Evolutionary conservation across 2,329 filamentous ascomycete species (phyloP).

Genomic region (Paraconiothyrium sp.): DNA sequence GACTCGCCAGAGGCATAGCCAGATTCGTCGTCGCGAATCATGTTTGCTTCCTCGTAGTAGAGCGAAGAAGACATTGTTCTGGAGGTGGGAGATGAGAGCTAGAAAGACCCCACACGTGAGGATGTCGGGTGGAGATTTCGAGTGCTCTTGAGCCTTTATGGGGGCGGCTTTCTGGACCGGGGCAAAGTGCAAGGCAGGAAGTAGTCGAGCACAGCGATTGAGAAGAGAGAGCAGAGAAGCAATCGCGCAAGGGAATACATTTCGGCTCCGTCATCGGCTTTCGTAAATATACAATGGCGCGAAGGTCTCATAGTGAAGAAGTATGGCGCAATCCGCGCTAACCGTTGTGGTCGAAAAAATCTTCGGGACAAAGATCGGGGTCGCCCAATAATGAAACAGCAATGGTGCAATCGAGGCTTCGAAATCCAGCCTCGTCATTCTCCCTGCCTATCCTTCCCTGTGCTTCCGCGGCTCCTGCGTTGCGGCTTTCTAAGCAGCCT

Average conservation of each 20-base stretch:
- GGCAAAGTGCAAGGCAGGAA: constrained; percentile 5
- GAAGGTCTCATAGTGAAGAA: constrained; percentile 21
- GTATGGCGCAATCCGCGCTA: constrained; percentile 28
- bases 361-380: constrained; percentile 20
- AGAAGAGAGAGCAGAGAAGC: constrained; percentile 8
- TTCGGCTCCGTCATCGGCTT: constrained; percentile 19
- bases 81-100: neutral
- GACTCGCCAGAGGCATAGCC: constrained; percentile 81
- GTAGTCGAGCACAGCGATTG: constrained; percentile 1
- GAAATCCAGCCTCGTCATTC: constrained; percentile 6
- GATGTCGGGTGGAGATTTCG: neutral
- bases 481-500: constrained; percentile 10
- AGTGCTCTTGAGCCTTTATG: neutral
- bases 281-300: constrained; percentile 15
- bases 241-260: constrained; percentile 15
- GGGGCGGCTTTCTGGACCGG: constrained; percentile 1
- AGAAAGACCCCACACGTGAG: neutral
- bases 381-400: constrained; percentile 20
- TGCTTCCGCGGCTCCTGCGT: constrained; percentile 12
- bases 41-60: constrained; percentile 37
- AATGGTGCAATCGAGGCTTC: constrained; percentile 9
- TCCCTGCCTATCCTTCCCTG: constrained; percentile 12
- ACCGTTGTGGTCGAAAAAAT: constrained; percentile 20
- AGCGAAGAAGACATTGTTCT: constrained; percentile 41
- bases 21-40: constrained; percentile 69